These are phyloP conservation scores for Penicillium coffeae DNA, from an alignment of 495 filamentous ascomycete genomes.

Conservation along the genomic window DNA sequence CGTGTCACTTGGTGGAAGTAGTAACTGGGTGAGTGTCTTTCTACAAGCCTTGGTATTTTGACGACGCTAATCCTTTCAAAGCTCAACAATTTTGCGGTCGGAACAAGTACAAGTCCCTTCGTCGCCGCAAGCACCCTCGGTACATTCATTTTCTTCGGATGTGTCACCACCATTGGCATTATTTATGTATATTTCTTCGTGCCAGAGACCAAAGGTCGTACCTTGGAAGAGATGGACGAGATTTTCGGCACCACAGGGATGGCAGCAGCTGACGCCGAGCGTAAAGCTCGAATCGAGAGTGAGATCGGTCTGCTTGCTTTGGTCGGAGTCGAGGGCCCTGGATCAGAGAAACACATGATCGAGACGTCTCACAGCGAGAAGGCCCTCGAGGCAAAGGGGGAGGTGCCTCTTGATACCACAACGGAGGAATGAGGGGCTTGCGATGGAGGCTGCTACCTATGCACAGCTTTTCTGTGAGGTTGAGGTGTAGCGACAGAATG, in stretches of 20 bases:
- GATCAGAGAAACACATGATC: conserved; percentile 7
- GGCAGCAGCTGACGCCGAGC: conserved; percentile 28
- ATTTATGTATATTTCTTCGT: conserved; percentile 49
- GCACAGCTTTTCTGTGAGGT: no score
- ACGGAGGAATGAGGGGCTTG: neutral
- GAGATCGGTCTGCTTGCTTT: conserved; percentile 32
- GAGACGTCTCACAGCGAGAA: conserved; percentile 6
- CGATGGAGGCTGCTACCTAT: no score
- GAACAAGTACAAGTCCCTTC: conserved; percentile 36
- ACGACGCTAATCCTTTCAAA: conserved; percentile 21
- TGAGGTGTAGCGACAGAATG: no score
- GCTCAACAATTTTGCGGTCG: conserved; percentile 51
- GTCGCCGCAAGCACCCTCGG: conserved; percentile 31
- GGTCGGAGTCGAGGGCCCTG: conserved; percentile 19
- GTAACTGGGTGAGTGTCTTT: conserved; percentile 35
- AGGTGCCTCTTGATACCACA: neutral
- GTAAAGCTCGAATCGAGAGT: conserved; percentile 31
- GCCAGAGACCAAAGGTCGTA: conserved; percentile 55
- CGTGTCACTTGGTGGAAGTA: conserved; percentile 38
- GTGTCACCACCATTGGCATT: conserved; percentile 44
- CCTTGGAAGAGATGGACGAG: conserved; percentile 55
- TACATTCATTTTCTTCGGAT: conserved; percentile 47
- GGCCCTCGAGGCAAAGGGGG: conserved; percentile 1
- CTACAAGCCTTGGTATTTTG: neutral
- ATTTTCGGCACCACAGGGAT: conserved; percentile 42